A percentile compares a stretch with the other conserved stretches of the same genome.
Evolutionary conservation across 441 rosid genomes (phyloP).

Genomic region (Biscutella laevigata): DNA sequence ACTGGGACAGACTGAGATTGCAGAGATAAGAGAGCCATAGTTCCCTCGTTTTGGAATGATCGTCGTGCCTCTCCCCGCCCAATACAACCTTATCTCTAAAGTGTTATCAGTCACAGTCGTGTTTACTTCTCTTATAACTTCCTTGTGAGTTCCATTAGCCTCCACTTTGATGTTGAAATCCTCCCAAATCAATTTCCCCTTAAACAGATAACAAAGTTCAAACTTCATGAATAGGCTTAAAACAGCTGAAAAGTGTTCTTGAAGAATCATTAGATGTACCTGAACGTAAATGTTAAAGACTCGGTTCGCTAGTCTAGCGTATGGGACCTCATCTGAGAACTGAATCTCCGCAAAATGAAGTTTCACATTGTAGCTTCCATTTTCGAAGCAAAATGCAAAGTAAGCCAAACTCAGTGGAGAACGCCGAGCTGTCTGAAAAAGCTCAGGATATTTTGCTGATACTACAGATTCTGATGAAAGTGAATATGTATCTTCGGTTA

Average conservation of each 20-base stretch:
- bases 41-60: constrained; percentile 32
- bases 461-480: constrained; percentile 15
- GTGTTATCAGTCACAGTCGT: constrained; percentile 28
- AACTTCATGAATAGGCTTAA: not conserved
- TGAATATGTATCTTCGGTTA: constrained; percentile 1
- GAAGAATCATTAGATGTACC: constrained; percentile 23
- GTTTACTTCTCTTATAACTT: constrained; percentile 20
- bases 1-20: constrained; percentile 34
- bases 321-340: constrained; percentile 30
- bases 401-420: constrained; percentile 40
- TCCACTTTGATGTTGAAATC: constrained; percentile 36
- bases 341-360: constrained; percentile 49
- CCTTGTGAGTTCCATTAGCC: constrained; percentile 34
- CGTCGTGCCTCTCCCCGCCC: constrained; percentile 51
- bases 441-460: constrained; percentile 13
- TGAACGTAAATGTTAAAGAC: constrained; percentile 47
- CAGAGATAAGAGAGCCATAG: constrained; percentile 48
- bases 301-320: constrained; percentile 33
- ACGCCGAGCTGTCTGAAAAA: constrained; percentile 31
- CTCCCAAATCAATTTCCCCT: constrained; percentile 31
- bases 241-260: not conserved
- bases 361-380: constrained; percentile 35
- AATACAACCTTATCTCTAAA: constrained; percentile 36
- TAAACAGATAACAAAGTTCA: not conserved
- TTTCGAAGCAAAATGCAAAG: constrained; percentile 35